These are phyloP conservation scores for Barnettozyma californica DNA, from an alignment of 805 yeast genomes.

Conservation along the genomic window DNA sequence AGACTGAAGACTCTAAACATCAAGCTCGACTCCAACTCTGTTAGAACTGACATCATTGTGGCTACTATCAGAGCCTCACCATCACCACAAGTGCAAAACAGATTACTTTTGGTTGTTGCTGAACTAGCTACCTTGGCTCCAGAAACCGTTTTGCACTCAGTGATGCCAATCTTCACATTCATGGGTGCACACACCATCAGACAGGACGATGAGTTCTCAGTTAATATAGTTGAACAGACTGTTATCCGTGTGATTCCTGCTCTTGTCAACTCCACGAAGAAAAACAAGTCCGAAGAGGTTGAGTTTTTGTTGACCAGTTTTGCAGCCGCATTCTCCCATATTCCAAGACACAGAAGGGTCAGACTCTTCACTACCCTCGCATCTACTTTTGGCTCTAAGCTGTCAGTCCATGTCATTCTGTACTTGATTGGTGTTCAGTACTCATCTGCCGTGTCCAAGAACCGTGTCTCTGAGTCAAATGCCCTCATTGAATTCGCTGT, in stretches of 20 bases:
- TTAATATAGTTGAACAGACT: slow-evolving; percentile 88
- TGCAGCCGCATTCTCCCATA: slow-evolving; percentile 91
- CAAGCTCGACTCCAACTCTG: slow-evolving; percentile 52
- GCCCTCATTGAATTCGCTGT: slow-evolving; percentile 67
- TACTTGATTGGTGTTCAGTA: slow-evolving; percentile 80
- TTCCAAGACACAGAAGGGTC: slow-evolving; percentile 94
- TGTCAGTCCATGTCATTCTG: slow-evolving; percentile 65
- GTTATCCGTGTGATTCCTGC: slow-evolving; percentile 90
- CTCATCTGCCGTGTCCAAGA: slow-evolving; percentile 45
- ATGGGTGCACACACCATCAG: slow-evolving; percentile 98
- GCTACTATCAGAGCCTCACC: slow-evolving; percentile 83
- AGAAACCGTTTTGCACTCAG: slow-evolving; percentile 87
- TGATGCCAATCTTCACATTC: slow-evolving; percentile 98
- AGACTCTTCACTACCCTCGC: slow-evolving; percentile 75
- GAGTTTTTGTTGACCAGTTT: slow-evolving; percentile 85
- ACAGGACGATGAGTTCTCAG: slow-evolving; percentile 94
- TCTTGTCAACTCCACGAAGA: slow-evolving; percentile 45
- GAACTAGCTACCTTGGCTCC: slow-evolving; percentile 86
- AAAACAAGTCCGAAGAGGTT: slow-evolving; percentile 52
- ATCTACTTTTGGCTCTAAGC: slow-evolving; percentile 61
- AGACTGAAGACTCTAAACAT: slow-evolving; percentile 39
- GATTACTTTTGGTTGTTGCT: slow-evolving; percentile 77
- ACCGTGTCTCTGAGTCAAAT: slow-evolving; percentile 61
- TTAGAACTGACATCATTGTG: slow-evolving; percentile 87
- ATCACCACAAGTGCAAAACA: slow-evolving; percentile 93